Percentiles rank a stretch among this genome's conserved stretches.
Conservation (phyloP, 1,284 basidiomycete species). For the Mycena sp. region DNA sequence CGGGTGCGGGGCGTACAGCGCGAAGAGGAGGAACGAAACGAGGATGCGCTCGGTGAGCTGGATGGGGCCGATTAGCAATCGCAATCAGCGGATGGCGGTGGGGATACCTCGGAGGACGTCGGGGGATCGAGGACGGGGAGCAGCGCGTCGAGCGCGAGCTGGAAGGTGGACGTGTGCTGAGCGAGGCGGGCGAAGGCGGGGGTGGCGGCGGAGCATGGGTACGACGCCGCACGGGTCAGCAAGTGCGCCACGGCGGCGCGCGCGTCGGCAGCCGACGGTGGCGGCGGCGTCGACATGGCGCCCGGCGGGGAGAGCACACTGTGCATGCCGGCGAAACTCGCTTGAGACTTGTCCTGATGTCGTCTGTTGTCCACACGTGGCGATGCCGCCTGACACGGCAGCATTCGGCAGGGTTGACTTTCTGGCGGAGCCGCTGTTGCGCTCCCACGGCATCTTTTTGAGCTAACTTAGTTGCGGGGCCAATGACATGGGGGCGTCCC, state of each 20-base stretch:
- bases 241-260: background rate
- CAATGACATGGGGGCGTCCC: too few species aligned
- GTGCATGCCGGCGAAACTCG: too few species aligned
- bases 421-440: too few species aligned
- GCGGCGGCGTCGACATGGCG: too few species aligned
- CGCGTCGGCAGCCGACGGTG: background rate
- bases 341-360: too few species aligned
- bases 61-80: constrained; percentile 11
- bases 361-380: too few species aligned
- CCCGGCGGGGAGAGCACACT: too few species aligned
- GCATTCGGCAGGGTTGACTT: too few species aligned
- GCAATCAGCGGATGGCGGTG: constrained; percentile 13
- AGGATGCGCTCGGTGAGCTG: constrained; percentile 77
- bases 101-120: constrained; percentile 61
- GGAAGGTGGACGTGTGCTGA: constrained; percentile 51
- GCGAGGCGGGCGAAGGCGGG: background rate
- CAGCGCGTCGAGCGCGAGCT: constrained; percentile 79
- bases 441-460: too few species aligned
- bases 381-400: background rate
- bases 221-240: background rate
- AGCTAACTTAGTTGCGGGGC: too few species aligned
- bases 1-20: constrained; percentile 78
- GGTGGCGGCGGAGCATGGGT: constrained; percentile 7
- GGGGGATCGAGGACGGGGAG: constrained; percentile 70
- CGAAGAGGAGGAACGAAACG: constrained; percentile 78